A percentile compares a stretch with the other conserved stretches of the same genome.
Conservation (phyloP, 2,329 filamentous ascomycete species). For the Penicillium sp. region DNA sequence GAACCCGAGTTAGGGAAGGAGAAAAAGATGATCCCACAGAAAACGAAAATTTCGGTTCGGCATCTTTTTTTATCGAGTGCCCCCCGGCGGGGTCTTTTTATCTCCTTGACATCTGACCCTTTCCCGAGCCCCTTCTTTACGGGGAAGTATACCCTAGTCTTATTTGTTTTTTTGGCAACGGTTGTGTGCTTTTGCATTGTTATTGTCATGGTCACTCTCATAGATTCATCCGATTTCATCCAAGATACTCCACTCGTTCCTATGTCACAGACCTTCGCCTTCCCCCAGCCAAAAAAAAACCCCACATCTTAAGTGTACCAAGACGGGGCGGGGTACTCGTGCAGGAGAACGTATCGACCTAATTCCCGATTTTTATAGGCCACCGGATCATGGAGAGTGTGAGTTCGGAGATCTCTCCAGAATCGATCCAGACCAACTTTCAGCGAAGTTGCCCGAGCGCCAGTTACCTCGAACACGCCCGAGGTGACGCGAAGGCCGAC, state of each 20-base stretch:
- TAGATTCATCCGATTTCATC: too few species aligned
- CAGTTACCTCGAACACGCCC: conserved; percentile 65
- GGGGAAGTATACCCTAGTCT: background rate
- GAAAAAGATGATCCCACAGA: conserved; percentile 6
- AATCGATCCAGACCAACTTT: conserved; percentile 63
- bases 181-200: background rate
- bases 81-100: conserved; percentile 6
- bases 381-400: conserved; percentile 65
- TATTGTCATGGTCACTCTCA: background rate
- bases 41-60: conserved; percentile 16
- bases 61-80: conserved; percentile 8
- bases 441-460: conserved; percentile 55
- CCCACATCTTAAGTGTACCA: conserved; percentile 56
- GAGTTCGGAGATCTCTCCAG: conserved; percentile 65
- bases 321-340: conserved; percentile 57
- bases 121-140: background rate
- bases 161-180: too few species aligned
- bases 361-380: conserved; percentile 65
- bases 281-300: background rate
- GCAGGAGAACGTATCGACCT: conserved; percentile 56
- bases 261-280: too few species aligned
- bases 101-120: background rate
- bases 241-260: too few species aligned
- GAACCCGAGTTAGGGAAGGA: background rate
- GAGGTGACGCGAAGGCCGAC: conserved; percentile 57